Evolutionary conservation across 129 eudicot species (phyloP).

Genomic region (Tagetes erecta): DNA sequence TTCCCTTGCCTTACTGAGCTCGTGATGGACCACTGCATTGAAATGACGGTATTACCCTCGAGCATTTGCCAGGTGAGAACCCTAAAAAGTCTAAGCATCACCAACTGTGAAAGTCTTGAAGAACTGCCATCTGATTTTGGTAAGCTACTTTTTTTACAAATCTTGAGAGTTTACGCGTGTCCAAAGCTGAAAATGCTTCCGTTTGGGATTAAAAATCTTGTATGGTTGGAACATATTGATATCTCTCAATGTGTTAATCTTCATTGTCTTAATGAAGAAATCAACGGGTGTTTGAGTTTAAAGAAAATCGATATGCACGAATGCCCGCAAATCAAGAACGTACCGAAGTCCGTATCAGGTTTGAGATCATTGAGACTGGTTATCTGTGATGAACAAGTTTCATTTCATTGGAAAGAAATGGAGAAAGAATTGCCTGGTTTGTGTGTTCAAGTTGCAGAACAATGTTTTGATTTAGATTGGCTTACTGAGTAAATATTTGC

Average conservation of each 20-base stretch:
- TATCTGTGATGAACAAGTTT: conserved; percentile 75
- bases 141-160: conserved; percentile 40
- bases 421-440: conserved; percentile 50
- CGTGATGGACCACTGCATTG: conserved; percentile 80
- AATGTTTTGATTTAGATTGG: conserved; percentile 71
- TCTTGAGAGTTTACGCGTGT: conserved; percentile 76
- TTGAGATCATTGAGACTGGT: conserved; percentile 54
- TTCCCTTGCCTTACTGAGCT: conserved; percentile 81
- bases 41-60: conserved; percentile 53
- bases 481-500: conserved; percentile 44
- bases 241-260: conserved; percentile 75
- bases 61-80: conserved; percentile 54
- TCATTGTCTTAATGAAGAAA: conserved; percentile 59
- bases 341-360: conserved; percentile 51
- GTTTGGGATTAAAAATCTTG: conserved; percentile 49
- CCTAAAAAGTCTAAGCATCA: conserved; percentile 65
- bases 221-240: conserved; percentile 58
- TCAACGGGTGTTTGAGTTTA: conserved; percentile 54
- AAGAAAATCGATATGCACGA: conserved; percentile 89
- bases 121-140: conserved; percentile 75
- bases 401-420: conserved; percentile 61
- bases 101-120: conserved; percentile 70
- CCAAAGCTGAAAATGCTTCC: conserved; percentile 69
- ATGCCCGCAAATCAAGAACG: conserved; percentile 49
- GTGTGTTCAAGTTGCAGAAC: conserved; percentile 66